These are phyloP conservation scores for Pseudogymnoascus sp. DNA, from an alignment of 2,329 filamentous ascomycete species.

Conservation along the genomic window DNA sequence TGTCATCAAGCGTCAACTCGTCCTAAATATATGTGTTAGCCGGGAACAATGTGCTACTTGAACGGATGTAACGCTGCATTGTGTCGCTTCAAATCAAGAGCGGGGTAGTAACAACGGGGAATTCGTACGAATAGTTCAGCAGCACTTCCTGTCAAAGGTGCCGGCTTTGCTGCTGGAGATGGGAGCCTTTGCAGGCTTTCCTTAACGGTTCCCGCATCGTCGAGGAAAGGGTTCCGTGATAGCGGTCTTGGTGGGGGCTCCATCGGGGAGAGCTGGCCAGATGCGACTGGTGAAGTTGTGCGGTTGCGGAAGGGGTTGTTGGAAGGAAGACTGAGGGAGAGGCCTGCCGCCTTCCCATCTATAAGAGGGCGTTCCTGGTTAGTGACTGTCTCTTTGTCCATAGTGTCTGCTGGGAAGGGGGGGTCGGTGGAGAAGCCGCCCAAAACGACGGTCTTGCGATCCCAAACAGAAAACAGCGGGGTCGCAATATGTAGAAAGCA, in stretches of 20 bases:
- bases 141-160: conserved; percentile 38
- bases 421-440: not conserved
- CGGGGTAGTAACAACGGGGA: conserved; percentile 15
- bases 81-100: conserved; percentile 14
- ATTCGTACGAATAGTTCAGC: conserved; percentile 70
- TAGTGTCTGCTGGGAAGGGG: not conserved
- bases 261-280: conserved; percentile 45
- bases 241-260: conserved; percentile 49
- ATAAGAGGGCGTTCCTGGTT: not conserved
- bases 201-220: conserved; percentile 35
- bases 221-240: conserved; percentile 70
- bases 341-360: conserved; percentile 30
- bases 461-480: not conserved
- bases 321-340: conserved; percentile 57
- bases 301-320: conserved; percentile 78
- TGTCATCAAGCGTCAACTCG: conserved; percentile 58
- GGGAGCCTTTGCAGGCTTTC: not conserved
- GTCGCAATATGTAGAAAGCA: not conserved
- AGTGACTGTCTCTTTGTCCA: not conserved
- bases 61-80: conserved; percentile 29
- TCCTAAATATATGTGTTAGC: conserved; percentile 38
- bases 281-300: conserved; percentile 49
- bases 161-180: conserved; percentile 30
- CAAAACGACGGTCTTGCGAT: not conserved
- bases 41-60: conserved; percentile 26